Conservation (phyloP, 2,329 filamentous ascomycete species). For the Fusarium abutilonis region DNA sequence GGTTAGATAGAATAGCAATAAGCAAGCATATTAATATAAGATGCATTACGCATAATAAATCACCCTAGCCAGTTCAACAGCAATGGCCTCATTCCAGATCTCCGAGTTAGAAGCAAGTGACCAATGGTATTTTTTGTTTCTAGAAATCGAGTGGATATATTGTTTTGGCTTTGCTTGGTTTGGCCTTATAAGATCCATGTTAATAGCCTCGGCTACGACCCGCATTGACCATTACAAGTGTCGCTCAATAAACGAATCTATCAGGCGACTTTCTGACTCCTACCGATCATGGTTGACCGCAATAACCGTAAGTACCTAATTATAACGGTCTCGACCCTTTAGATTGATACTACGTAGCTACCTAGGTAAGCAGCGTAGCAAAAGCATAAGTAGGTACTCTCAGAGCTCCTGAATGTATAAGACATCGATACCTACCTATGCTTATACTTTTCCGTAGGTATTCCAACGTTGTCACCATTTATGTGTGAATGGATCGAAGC, state of each 20-base stretch:
- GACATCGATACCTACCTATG: no score
- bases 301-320: constrained; percentile 7
- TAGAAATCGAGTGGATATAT: constrained; percentile 1
- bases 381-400: background rate
- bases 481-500: constrained; percentile 11
- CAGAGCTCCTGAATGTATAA: no score
- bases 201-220: constrained; percentile 7
- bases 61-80: constrained; percentile 8
- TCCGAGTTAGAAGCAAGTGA: background rate
- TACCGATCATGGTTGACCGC: constrained; percentile 9
- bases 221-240: constrained; percentile 1
- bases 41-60: no score
- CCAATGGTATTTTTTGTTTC: constrained; percentile 18
- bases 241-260: constrained; percentile 2
- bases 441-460: background rate
- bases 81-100: constrained; percentile 7
- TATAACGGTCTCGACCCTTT: constrained; percentile 2
- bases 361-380: background rate
- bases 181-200: constrained; percentile 5
- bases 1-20: no score
- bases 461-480: constrained; percentile 10
- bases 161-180: constrained; percentile 2
- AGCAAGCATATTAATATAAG: no score
- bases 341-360: background rate
- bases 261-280: background rate